A percentile compares a stretch with the other conserved stretches of the same genome.
These are phyloP conservation scores for Dictyophora rubrovolvata DNA, from an alignment of 768 basidiomycete genomes.

Conservation along the genomic window DNA sequence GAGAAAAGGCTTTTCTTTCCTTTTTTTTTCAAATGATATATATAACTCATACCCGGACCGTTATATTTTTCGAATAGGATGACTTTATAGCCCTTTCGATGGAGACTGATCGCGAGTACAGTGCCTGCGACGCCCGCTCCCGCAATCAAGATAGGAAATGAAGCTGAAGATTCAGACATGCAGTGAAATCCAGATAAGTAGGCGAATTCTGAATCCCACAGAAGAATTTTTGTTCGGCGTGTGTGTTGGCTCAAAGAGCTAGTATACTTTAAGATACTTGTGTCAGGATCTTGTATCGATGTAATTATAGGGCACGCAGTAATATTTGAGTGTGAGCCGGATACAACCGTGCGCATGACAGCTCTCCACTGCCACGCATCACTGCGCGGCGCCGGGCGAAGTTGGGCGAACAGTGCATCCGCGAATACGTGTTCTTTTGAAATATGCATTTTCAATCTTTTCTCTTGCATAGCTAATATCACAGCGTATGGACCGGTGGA, in stretches of 20 bases:
- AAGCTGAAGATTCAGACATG: neutral
- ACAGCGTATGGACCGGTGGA: neutral
- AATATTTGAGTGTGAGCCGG: too few relatives aligned
- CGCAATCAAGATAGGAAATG: slow-evolving; percentile 18
- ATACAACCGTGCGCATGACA: too few relatives aligned
- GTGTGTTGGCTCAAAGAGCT: too few relatives aligned
- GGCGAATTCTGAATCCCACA: too few relatives aligned
- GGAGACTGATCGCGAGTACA: slow-evolving; percentile 28
- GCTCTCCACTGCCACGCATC: too few relatives aligned
- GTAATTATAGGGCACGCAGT: too few relatives aligned
- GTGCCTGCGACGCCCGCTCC: slow-evolving; percentile 32
- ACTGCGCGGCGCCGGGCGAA: too few relatives aligned
- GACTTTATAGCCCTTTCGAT: slow-evolving; percentile 27
- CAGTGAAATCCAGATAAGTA: neutral
- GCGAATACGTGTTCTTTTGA: neutral
- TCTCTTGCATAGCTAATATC: neutral
- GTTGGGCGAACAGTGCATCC: too few relatives aligned
- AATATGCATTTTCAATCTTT: neutral
- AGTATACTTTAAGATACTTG: too few relatives aligned
- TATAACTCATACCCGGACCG: neutral
- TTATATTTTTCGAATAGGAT: slow-evolving; percentile 24
- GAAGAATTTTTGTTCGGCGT: too few relatives aligned
- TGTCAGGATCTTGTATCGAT: too few relatives aligned
- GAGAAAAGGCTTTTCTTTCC: neutral
- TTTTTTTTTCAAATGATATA: too few relatives aligned